Conservation (phyloP, 768 basidiomycete genomes). For the Kwoniella shandongensis region DNA sequence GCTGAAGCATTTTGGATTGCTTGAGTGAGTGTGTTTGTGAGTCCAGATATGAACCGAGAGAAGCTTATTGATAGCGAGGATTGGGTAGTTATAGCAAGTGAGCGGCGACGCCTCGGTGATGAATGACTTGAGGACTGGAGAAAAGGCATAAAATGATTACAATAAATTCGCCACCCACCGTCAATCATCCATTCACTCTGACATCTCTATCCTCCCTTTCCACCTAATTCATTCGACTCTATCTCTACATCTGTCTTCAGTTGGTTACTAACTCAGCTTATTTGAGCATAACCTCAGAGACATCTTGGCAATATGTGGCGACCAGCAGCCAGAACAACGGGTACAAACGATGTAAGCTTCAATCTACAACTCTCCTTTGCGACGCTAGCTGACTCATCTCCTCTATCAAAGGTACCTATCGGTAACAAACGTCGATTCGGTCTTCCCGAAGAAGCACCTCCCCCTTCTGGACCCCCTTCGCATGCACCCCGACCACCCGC, state of each 20-base stretch:
- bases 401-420: conserved; percentile 64
- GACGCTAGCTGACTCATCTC: conserved; percentile 26
- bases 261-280: no score
- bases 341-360: conserved; percentile 78
- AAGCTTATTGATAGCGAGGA: background rate
- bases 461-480: conserved; percentile 81
- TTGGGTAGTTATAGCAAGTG: no score
- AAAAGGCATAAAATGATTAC: background rate
- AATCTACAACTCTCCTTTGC: background rate
- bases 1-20: conserved; percentile 7
- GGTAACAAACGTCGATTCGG: conserved; percentile 89
- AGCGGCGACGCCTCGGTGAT: no score
- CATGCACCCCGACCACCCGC: conserved; percentile 78
- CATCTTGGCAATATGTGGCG: conserved; percentile 44
- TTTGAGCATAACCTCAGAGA: background rate
- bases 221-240: background rate
- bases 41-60: background rate
- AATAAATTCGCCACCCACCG: conserved; percentile 3
- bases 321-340: conserved; percentile 75
- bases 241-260: no score
- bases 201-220: background rate
- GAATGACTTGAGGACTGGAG: no score
- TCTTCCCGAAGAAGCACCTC: conserved; percentile 73
- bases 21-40: no score
- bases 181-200: background rate